Evolutionary conservation across 176 grass and related monocot species (phyloP).

Genomic region (Aegilops longissima): DNA sequence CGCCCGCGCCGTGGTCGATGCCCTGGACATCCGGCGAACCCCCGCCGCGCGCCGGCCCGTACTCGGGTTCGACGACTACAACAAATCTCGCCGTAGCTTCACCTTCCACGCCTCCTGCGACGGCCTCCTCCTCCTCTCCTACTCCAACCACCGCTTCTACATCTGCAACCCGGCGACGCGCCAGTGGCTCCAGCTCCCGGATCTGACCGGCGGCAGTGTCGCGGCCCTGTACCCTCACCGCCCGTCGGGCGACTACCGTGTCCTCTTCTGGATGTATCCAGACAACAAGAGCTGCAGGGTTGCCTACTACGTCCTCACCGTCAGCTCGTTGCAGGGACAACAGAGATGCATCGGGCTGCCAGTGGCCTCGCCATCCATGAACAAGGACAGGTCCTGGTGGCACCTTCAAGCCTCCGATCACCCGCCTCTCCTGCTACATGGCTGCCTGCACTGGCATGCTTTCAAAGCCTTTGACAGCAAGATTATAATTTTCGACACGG

Average conservation of each 20-base stretch:
- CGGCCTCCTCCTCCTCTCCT: neutral
- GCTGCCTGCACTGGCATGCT: neutral
- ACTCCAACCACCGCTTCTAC: neutral
- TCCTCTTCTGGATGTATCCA: too few species aligned
- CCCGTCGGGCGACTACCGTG: neutral
- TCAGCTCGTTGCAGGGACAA: neutral
- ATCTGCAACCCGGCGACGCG: slow-evolving; percentile 19
- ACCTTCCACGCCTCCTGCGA: neutral
- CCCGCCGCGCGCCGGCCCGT: neutral
- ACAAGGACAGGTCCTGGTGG: neutral
- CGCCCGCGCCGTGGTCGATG: neutral
- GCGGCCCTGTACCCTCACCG: neutral
- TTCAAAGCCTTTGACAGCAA: neutral
- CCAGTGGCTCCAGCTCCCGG: neutral
- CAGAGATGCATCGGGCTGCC: neutral
- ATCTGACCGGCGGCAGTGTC: neutral
- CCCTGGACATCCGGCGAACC: neutral
- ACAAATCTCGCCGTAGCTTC: neutral
- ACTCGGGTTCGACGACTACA: neutral
- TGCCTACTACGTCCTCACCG: neutral
- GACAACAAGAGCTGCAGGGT: too few species aligned
- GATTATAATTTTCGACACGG: neutral
- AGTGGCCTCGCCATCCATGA: neutral
- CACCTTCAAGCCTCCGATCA: neutral
- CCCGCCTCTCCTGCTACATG: neutral